Percentiles rank a stretch among this genome's conserved stretches.
phyloP scores from a whole-genome alignment of 169 alveolate genomes.

The Eimeria acervulina region DNA sequence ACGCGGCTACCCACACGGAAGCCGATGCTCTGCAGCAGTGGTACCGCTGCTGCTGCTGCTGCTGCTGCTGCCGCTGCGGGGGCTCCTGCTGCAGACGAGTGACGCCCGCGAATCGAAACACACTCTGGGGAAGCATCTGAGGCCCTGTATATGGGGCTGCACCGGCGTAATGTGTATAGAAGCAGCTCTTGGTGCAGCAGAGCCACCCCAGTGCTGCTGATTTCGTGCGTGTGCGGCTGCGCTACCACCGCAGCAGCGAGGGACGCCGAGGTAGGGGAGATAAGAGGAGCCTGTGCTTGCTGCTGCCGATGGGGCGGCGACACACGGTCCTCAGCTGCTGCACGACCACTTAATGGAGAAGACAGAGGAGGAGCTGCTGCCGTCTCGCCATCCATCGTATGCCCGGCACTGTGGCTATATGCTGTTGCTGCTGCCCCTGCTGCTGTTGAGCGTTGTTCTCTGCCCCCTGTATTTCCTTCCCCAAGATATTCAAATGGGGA shows the following conservation, averaged over 20 bases:
- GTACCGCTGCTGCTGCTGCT: conserved; percentile 44
- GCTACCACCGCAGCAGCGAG: background rate
- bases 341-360: conserved; percentile 13
- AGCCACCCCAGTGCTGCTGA: conserved; percentile 52
- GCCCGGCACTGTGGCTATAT: background rate
- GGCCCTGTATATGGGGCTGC: background rate
- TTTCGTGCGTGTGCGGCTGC: conserved; percentile 17
- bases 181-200: conserved; percentile 67
- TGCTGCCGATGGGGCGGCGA: background rate
- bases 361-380: background rate
- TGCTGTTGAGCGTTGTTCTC: background rate
- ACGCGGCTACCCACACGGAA: conserved; percentile 57
- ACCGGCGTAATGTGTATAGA: conserved; percentile 39
- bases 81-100: background rate
- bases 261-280: background rate
- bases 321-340: conserved; percentile 12
- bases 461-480: no score
- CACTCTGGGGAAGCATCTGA: background rate
- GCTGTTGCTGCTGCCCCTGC: no score
- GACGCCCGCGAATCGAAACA: background rate
- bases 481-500: no score
- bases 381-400: conserved; percentile 49
- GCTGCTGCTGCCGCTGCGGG: conserved; percentile 55
- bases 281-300: background rate
- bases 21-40: conserved; percentile 53